Evolutionary conservation across 192 early-diverging fungal species (phyloP), one percentile per base, ranked within the genome.

Genomic region (Linnemannia zychae): DNA sequence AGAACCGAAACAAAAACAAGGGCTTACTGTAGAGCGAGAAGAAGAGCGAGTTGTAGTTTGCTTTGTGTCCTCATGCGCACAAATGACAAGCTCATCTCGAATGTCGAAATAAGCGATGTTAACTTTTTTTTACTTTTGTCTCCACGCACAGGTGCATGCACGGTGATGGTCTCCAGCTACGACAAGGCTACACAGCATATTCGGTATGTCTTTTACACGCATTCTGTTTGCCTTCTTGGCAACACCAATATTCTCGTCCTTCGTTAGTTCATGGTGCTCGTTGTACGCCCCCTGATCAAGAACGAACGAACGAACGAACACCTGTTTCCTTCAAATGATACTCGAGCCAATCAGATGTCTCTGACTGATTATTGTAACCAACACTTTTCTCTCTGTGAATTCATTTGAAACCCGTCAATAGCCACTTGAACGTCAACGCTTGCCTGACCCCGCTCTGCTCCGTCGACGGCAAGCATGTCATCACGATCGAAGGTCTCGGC

Each of bases 401-500:
- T 53, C 22, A 60, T 12, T 13, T 63, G 24, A 63, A 63, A 63
- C 57, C 24, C 31, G 24, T 63, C 57, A 63, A 31, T 48, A 81
- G 80, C 50, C 90, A 91, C 65, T 37, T 85, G 73, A 85, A 85
- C 65, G 83, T 85, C 67, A 85, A 85, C 63, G 83, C 95, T 44
- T 97, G 96, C 70, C 91, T 97, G 66, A 92, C 91, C 5, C 96
- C 94, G 1, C 85, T 94, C 3, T 93, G 90, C 82, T 91, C 92
- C 9, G 76, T 97, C 52, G 92, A 97, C 81, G 92, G 93, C 74
- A 95, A 95, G 84, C 96, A 97, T 84, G 91, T 97, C 47, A 92
- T 96, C 67, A 97, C 96, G 0, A 92, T 96, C 31, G 96, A 97
- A 74, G 96, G 95, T 15, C 87, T 96, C 37, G 95, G 96, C 16